These are phyloP conservation scores for Theobroma grandiflorum DNA, from an alignment of 441 rosid species.

Conservation along the genomic window DNA sequence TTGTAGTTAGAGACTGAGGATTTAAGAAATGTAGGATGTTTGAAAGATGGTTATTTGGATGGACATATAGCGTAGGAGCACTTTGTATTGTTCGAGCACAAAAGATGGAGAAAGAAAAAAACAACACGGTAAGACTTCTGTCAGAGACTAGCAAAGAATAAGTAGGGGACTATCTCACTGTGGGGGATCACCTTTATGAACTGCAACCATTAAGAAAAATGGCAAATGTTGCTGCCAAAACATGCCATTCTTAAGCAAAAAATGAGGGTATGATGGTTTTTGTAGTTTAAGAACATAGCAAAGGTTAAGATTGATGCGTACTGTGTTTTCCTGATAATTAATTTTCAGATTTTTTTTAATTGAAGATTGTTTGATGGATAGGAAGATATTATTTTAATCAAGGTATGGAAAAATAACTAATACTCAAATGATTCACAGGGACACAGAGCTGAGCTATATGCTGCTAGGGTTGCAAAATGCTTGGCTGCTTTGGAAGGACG, in stretches of 20 bases:
- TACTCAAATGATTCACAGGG: slow-evolving; percentile 58
- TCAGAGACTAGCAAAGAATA: not conserved
- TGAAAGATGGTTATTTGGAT: no score
- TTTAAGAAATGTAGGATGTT: not conserved
- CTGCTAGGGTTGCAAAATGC: slow-evolving; percentile 96
- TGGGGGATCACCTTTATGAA: not conserved
- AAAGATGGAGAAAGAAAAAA: not conserved
- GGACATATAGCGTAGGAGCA: no score
- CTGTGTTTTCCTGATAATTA: not conserved
- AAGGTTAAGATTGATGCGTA: not conserved
- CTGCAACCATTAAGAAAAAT: not conserved
- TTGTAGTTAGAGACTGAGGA: not conserved
- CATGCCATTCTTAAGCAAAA: not conserved
- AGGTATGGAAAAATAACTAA: slow-evolving; percentile 3
- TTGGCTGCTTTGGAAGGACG: slow-evolving; percentile 97
- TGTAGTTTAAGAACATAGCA: not conserved
- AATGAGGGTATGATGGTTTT: not conserved
- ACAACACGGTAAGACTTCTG: not conserved
- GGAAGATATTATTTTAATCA: slow-evolving; percentile 11
- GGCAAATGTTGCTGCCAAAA: not conserved
- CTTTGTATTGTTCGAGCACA: not conserved
- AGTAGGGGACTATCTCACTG: not conserved
- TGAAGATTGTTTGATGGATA: not conserved
- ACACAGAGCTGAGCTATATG: slow-evolving; percentile 96
- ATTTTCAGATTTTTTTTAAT: not conserved